Conservation (phyloP, 768 basidiomycete species). For the Boletus subcaerulescens region DNA sequence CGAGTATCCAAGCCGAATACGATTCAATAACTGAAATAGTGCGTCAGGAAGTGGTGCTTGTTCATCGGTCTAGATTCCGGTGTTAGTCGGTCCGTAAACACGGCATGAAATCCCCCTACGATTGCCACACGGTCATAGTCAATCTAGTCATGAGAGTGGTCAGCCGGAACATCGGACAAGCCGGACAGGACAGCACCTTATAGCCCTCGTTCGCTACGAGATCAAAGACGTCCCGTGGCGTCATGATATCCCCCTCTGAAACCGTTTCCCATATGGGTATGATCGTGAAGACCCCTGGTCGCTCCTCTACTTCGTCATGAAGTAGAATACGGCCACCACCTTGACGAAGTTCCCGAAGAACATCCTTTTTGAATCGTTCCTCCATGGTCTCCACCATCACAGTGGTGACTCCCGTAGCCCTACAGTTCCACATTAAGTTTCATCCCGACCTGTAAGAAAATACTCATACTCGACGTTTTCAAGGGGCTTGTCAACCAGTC, state of each 20-base stretch:
- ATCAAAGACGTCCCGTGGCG: conserved; percentile 78
- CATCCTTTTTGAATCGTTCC: conserved; percentile 78
- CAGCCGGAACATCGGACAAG: background rate
- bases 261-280: conserved; percentile 95
- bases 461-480: conserved; percentile 86
- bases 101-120: conserved; percentile 41
- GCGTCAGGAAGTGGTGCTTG: conserved; percentile 92
- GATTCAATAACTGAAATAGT: conserved; percentile 71
- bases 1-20: conserved; percentile 57
- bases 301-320: conserved; percentile 94
- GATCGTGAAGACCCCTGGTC: conserved; percentile 85
- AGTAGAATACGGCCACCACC: conserved; percentile 77
- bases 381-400: conserved; percentile 92
- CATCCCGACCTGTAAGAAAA: background rate
- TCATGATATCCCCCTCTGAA: conserved; percentile 77
- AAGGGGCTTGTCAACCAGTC: conserved; percentile 81
- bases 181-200: conserved; percentile 36
- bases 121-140: conserved; percentile 89
- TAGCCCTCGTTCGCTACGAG: conserved; percentile 75
- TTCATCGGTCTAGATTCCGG: conserved; percentile 78
- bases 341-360: conserved; percentile 73
- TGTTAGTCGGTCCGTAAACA: conserved; percentile 2
- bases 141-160: conserved; percentile 45
- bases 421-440: conserved; percentile 26
- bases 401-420: conserved; percentile 92